Percentiles rank a stretch among this genome's conserved stretches.
Conservation (phyloP, 78 protist species). For the Chrysochromulina tobinii region DNA sequence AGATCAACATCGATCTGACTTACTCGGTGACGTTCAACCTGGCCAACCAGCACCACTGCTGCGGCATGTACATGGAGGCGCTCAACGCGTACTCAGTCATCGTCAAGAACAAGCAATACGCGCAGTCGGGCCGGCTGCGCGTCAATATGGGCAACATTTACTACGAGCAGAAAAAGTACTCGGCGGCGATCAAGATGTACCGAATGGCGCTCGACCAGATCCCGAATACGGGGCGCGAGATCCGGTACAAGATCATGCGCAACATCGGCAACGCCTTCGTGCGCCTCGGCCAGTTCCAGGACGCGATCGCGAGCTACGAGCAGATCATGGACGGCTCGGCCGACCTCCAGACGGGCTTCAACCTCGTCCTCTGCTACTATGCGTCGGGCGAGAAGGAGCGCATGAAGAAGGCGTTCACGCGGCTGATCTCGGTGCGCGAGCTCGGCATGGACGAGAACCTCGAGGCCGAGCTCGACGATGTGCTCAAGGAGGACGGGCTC, state of each 20-base stretch:
- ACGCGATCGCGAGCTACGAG: conserved; percentile 63
- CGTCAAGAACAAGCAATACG: conserved; percentile 71
- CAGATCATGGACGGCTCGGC: conserved; percentile 5
- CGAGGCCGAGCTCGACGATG: background rate
- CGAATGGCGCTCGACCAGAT: conserved; percentile 84
- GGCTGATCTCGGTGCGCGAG: conserved; percentile 1
- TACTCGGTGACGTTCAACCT: conserved; percentile 76
- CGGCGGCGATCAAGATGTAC: conserved; percentile 80
- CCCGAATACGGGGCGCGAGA: conserved; percentile 39
- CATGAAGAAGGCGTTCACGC: background rate
- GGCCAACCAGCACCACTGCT: conserved; percentile 61
- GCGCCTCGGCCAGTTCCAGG: conserved; percentile 66
- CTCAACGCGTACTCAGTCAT: conserved; percentile 51
- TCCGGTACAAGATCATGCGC: conserved; percentile 63
- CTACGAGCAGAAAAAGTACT: conserved; percentile 70
- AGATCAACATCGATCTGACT: conserved; percentile 79
- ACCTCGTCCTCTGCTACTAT: conserved; percentile 76
- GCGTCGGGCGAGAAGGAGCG: conserved; percentile 62
- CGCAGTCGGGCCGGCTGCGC: conserved; percentile 75
- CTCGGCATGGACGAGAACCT: background rate
- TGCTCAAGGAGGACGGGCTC: conserved; percentile 22
- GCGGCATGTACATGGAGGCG: conserved; percentile 25
- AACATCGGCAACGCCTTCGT: conserved; percentile 79
- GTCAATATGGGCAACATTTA: conserved; percentile 89
- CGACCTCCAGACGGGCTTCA: conserved; percentile 44